Conservation (phyloP, 1,139 yeast species). For the Scheffersomyces segobiensis region DNA sequence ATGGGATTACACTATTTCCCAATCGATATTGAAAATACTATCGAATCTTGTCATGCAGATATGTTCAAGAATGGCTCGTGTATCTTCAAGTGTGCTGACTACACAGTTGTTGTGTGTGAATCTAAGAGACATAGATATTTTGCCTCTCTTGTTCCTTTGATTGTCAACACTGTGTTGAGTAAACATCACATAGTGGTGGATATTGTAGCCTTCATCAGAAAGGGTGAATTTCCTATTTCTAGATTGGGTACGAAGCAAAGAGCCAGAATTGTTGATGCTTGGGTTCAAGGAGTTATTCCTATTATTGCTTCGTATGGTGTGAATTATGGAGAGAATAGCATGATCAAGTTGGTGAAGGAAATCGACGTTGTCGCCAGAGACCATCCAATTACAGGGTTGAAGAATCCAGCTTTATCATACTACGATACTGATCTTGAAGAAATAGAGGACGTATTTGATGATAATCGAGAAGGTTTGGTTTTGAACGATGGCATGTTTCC, state of each 20-base stretch:
- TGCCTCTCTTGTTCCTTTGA: conserved; percentile 79
- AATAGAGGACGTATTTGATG: conserved; percentile 32
- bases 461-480: conserved; percentile 27
- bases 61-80: conserved; percentile 63
- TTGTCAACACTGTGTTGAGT: conserved; percentile 75
- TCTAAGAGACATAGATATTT: conserved; percentile 51
- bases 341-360: conserved; percentile 55
- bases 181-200: conserved; percentile 86
- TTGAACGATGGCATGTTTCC: conserved; percentile 17
- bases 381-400: conserved; percentile 44
- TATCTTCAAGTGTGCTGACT: conserved; percentile 81
- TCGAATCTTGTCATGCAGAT: conserved; percentile 64
- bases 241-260: conserved; percentile 77
- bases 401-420: conserved; percentile 46
- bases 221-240: conserved; percentile 66
- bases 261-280: conserved; percentile 61
- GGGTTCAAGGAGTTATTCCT: conserved; percentile 52
- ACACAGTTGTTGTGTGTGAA: conserved; percentile 78
- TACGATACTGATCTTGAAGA: conserved; percentile 34
- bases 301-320: conserved; percentile 48
- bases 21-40: conserved; percentile 74
- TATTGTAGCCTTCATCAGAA: conserved; percentile 75
- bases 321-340: conserved; percentile 66
- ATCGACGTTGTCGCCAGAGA: conserved; percentile 45
- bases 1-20: conserved; percentile 93